Evolutionary conservation across 441 rosid species (phyloP).

Genomic region (Euphorbia schlechtendalii): DNA sequence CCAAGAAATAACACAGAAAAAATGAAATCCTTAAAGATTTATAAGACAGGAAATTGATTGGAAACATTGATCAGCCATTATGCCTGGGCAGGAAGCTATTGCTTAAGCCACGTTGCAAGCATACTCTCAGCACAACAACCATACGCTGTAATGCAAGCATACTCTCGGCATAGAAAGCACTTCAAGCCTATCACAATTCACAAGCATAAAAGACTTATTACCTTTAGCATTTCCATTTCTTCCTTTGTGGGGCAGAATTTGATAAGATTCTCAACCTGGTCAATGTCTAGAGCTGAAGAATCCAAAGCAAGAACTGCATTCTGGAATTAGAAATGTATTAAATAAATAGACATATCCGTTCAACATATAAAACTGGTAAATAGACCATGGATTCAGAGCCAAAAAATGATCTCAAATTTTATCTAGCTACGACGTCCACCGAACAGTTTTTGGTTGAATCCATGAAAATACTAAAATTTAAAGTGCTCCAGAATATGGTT

Average conservation of each 20-base stretch:
- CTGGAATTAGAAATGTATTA: conserved; percentile 35
- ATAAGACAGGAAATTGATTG: conserved; percentile 3
- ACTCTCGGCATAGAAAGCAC: no score
- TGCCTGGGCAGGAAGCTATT: not conserved
- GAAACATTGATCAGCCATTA: not conserved
- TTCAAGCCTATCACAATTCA: not conserved
- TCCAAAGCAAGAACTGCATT: conserved; percentile 89
- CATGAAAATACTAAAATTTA: not conserved
- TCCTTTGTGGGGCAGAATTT: conserved; percentile 96
- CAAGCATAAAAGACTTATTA: conserved; percentile 20
- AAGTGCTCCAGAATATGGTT: not conserved
- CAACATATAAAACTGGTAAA: not conserved
- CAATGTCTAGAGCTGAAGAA: conserved; percentile 77
- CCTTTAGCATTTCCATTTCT: conserved; percentile 89
- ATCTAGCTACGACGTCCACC: not conserved
- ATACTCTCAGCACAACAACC: not conserved
- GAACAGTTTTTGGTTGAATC: not conserved
- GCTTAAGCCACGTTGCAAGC: not conserved
- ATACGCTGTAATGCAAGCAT: no score
- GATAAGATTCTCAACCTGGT: conserved; percentile 97
- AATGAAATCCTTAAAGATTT: not conserved
- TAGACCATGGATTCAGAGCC: not conserved
- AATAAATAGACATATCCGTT: conserved; percentile 16
- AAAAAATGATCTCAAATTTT: not conserved
- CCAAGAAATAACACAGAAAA: not conserved